Conservation (phyloP, 2,329 filamentous ascomycete genomes). For the Huntiella moniliformis region DNA sequence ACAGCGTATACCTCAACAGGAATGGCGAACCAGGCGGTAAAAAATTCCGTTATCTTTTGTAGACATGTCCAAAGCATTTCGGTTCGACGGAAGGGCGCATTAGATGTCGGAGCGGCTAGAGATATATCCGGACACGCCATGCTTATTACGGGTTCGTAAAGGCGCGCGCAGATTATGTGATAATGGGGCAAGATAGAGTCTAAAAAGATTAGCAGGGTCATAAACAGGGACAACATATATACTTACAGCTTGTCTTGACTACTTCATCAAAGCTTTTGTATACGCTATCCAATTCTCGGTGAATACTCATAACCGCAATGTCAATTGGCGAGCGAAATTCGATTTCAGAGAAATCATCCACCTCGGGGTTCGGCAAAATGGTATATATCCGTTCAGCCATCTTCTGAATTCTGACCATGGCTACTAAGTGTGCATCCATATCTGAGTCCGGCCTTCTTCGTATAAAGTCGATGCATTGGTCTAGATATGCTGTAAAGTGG, state of each 20-base stretch:
- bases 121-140: constrained; percentile 14
- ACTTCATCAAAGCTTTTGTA: constrained; percentile 13
- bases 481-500: constrained; percentile 19
- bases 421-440: constrained; percentile 19
- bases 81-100: constrained; percentile 16
- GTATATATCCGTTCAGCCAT: constrained; percentile 17
- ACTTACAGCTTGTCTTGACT: constrained; percentile 14
- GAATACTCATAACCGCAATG: constrained; percentile 19
- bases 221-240: background rate
- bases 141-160: constrained; percentile 22
- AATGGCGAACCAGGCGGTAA: constrained; percentile 15
- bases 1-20: constrained; percentile 15
- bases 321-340: constrained; percentile 16
- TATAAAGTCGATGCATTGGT: constrained; percentile 19
- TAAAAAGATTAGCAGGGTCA: constrained; percentile 11
- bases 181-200: constrained; percentile 21
- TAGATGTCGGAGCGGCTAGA: constrained; percentile 7
- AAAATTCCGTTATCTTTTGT: constrained; percentile 16
- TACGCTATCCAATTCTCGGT: constrained; percentile 19
- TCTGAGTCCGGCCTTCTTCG: constrained; percentile 16
- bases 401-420: constrained; percentile 19
- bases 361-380: constrained; percentile 14
- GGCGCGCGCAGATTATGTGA: constrained; percentile 17
- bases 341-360: constrained; percentile 8
- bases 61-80: constrained; percentile 22